Evolutionary conservation across 2,329 filamentous ascomycete genomes (phyloP).

Genomic region (Penicillium sp.): DNA sequence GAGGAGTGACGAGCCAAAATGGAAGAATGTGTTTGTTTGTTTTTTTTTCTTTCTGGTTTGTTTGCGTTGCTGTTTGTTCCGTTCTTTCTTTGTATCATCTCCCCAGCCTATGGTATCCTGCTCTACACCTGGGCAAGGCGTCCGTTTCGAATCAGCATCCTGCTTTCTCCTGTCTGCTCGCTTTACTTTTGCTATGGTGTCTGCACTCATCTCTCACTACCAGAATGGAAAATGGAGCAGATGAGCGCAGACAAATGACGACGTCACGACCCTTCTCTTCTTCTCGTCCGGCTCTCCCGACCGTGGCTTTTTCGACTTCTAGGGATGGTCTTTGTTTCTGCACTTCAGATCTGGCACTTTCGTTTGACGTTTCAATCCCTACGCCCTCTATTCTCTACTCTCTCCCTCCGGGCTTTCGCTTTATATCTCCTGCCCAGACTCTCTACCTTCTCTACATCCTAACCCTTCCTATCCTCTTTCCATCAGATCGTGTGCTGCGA

Average conservation of each 20-base stretch:
- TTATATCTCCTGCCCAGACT: background rate
- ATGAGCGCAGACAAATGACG: constrained; percentile 19
- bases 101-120: background rate
- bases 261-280: constrained; percentile 27
- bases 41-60: background rate
- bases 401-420: background rate
- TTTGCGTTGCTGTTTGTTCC: constrained; percentile 4
- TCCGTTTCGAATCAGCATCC: background rate
- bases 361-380: background rate
- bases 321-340: constrained; percentile 17
- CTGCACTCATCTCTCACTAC: background rate
- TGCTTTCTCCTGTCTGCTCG: background rate
- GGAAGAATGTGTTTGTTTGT: constrained; percentile 12
- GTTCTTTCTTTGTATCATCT: constrained; percentile 8
- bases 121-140: background rate
- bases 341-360: constrained; percentile 6
- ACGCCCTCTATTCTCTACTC: background rate
- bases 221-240: background rate
- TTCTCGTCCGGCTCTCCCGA: constrained; percentile 18
- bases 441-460: background rate
- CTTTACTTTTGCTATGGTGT: constrained; percentile 2
- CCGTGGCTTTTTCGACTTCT: constrained; percentile 18
- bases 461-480: background rate
- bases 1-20: constrained; percentile 20
- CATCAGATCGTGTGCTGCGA: constrained; percentile 2